These are phyloP conservation scores for Pseudisothecium myosuroides DNA, from an alignment of 225 moss, liverwort and hornwort genomes.

Conservation along the genomic window DNA sequence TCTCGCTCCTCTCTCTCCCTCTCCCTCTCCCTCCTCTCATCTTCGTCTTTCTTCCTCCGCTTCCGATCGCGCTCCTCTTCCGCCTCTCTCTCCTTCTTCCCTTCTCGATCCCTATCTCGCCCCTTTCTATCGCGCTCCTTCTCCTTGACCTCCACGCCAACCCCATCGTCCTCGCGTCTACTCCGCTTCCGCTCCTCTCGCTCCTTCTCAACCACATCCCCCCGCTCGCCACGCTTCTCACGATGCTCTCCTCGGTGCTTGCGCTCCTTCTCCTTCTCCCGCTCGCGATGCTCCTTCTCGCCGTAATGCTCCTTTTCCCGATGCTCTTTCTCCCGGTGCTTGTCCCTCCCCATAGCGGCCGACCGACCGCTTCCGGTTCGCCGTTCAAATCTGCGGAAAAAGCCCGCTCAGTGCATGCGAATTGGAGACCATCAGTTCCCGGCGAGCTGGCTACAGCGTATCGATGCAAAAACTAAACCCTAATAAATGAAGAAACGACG, in stretches of 20 bases:
- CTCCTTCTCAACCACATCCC: conserved; percentile 42
- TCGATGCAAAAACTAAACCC: conserved; percentile 3
- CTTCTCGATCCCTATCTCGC: conserved; percentile 36
- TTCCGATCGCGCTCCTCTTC: conserved; percentile 55
- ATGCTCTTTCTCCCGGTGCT: conserved; percentile 30
- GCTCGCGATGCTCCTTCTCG: conserved; percentile 43
- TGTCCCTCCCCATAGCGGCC: conserved; percentile 37
- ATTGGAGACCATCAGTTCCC: neutral
- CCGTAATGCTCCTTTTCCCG: conserved; percentile 33
- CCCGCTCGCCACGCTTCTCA: conserved; percentile 32
- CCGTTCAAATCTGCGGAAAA: neutral
- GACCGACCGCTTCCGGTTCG: neutral
- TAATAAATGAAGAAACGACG: neutral
- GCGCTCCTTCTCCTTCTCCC: conserved; percentile 37
- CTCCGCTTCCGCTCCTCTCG: conserved; percentile 41
- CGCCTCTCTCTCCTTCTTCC: conserved; percentile 32
- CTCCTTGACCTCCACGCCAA: conserved; percentile 34
- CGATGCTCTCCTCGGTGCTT: conserved; percentile 19
- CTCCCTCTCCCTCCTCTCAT: conserved; percentile 19
- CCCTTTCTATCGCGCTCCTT: conserved; percentile 20
- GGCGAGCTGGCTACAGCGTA: neutral
- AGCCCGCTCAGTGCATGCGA: neutral
- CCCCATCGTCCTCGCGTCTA: conserved; percentile 19
- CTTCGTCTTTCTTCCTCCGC: conserved; percentile 27
- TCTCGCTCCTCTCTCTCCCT: conserved; percentile 34